Conservation (phyloP, 2,329 filamentous ascomycete species). For the Colletotrichum sp. region DNA sequence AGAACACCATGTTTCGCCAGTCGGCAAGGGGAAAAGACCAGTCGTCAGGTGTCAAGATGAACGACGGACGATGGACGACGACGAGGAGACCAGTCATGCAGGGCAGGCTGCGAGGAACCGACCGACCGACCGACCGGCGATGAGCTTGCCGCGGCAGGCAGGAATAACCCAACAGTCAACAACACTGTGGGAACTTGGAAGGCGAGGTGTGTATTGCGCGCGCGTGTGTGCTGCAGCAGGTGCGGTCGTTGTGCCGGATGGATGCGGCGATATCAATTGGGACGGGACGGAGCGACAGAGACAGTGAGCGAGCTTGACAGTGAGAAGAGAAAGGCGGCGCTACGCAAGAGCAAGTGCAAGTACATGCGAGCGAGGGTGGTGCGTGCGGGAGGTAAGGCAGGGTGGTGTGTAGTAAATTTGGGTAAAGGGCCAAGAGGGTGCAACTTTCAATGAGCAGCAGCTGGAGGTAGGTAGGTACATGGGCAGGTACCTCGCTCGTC, state of each 20-base stretch:
- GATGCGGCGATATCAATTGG: constrained; percentile 14
- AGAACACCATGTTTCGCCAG: constrained; percentile 8
- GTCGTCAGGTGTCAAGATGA: constrained; percentile 4
- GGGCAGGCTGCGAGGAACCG: neutral
- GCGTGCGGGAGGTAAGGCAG: neutral
- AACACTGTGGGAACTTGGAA: neutral
- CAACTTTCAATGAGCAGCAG: neutral
- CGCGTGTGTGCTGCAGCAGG: neutral
- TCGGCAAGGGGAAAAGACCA: constrained; percentile 7
- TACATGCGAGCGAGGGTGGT: neutral
- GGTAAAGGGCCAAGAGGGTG: neutral
- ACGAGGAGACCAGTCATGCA: constrained; percentile 1
- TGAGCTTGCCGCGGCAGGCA: constrained; percentile 8
- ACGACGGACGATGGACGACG: neutral
- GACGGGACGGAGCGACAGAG: neutral
- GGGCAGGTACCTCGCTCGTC: neutral
- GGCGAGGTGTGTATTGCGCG: neutral
- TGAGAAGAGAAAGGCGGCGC: neutral
- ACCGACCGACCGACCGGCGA: neutral
- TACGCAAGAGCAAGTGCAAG: neutral
- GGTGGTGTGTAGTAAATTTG: neutral
- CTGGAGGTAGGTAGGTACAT: neutral
- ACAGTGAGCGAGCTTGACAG: neutral
- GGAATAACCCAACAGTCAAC: neutral
- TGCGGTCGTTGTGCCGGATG: neutral